Evolutionary conservation across 2,329 filamentous ascomycete genomes (phyloP).

Genomic region (Fusarium sp.): DNA sequence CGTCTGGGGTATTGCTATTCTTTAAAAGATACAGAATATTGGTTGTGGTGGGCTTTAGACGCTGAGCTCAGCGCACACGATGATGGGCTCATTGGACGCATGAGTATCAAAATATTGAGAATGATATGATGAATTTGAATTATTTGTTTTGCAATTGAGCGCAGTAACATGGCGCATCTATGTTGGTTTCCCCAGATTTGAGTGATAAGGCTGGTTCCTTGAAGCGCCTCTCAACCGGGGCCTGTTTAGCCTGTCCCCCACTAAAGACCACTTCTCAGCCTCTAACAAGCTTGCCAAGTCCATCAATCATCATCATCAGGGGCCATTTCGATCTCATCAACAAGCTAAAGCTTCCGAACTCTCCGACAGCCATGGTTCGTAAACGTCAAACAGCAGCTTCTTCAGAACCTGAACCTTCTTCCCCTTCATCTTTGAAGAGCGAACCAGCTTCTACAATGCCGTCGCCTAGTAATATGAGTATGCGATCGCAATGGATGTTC

Average conservation of each 20-base stretch:
- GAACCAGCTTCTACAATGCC: slow-evolving; percentile 24
- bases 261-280: slow-evolving; percentile 30
- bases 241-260: slow-evolving; percentile 17
- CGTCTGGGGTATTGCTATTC: slow-evolving; percentile 30
- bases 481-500: slow-evolving; percentile 68
- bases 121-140: slow-evolving; percentile 18
- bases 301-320: slow-evolving; percentile 30
- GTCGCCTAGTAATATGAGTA: slow-evolving; percentile 46
- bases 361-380: slow-evolving; percentile 45
- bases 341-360: slow-evolving; percentile 19
- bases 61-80: slow-evolving; percentile 1
- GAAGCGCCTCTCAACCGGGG: slow-evolving; percentile 12
- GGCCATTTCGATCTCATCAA: slow-evolving; percentile 28
- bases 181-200: slow-evolving; percentile 36
- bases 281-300: slow-evolving; percentile 30
- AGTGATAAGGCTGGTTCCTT: slow-evolving; percentile 4
- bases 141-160: background rate
- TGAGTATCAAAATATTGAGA: slow-evolving; percentile 1
- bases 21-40: slow-evolving; percentile 19
- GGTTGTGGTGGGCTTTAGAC: slow-evolving; percentile 2
- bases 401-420: slow-evolving; percentile 11
- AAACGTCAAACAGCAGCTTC: slow-evolving; percentile 40
- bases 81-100: background rate
- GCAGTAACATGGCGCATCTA: background rate
- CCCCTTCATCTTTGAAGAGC: background rate